phyloP scores from a whole-genome alignment of 805 yeast species.

The Teunomyces pallodes region DNA sequence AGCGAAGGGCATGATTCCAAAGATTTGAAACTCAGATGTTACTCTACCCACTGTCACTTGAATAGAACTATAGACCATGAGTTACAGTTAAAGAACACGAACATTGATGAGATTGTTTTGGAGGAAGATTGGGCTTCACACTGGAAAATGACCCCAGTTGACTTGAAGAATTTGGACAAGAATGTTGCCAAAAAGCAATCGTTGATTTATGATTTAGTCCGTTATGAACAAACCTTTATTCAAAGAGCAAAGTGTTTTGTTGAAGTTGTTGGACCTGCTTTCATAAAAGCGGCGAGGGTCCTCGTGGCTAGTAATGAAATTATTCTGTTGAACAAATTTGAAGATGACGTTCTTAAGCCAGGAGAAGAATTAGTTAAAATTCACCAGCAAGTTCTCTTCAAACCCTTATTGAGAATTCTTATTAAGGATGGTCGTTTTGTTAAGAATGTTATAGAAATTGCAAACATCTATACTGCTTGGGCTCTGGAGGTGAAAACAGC shows the following conservation, averaged over 20 bases:
- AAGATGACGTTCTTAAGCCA: slow-evolving; percentile 54
- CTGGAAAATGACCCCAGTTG: slow-evolving; percentile 60
- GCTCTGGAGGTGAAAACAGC: slow-evolving; percentile 51
- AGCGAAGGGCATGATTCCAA: slow-evolving; percentile 14
- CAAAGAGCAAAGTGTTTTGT: slow-evolving; percentile 65
- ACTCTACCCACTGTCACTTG: slow-evolving; percentile 32
- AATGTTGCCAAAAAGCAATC: slow-evolving; percentile 65
- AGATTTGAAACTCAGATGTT: slow-evolving; percentile 23
- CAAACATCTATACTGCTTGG: slow-evolving; percentile 66
- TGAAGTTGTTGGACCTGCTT: slow-evolving; percentile 42
- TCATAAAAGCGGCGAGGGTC: slow-evolving; percentile 27
- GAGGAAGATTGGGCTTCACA: slow-evolving; percentile 62
- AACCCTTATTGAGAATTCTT: slow-evolving; percentile 57
- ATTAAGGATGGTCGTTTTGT: slow-evolving; percentile 65
- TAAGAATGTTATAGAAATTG: slow-evolving; percentile 46
- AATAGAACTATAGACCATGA: slow-evolving; percentile 30
- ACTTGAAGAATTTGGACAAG: slow-evolving; percentile 48
- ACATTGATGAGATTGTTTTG: slow-evolving; percentile 22
- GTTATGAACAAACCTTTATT: slow-evolving; percentile 67
- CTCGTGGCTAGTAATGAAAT: slow-evolving; percentile 19
- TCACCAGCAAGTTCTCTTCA: slow-evolving; percentile 53
- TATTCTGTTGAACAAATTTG: slow-evolving; percentile 45
- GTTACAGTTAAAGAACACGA: slow-evolving; percentile 14
- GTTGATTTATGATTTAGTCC: slow-evolving; percentile 69
- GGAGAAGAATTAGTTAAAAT: slow-evolving; percentile 54